Conservation (phyloP, 1,139 yeast genomes). For the Yamadazyma epiphylla region DNA sequence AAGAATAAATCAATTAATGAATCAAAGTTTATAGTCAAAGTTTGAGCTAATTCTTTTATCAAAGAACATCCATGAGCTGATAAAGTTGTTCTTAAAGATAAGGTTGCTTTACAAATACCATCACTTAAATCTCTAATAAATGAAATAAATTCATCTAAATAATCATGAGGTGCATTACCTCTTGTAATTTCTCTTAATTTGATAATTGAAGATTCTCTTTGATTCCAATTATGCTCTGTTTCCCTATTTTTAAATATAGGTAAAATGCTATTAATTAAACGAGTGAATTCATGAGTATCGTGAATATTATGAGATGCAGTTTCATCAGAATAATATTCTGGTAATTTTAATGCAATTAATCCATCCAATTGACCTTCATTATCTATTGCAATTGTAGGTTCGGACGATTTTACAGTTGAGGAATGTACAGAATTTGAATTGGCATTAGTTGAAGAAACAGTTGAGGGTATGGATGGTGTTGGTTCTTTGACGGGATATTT, state of each 20-base stretch:
- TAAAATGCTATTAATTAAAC: constrained; percentile 14
- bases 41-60: constrained; percentile 65
- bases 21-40: constrained; percentile 51
- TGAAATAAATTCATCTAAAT: constrained; percentile 39
- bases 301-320: constrained; percentile 15
- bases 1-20: constrained; percentile 59
- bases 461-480: neutral
- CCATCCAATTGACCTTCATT: constrained; percentile 11
- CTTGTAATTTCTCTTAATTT: constrained; percentile 57
- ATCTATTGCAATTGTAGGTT: neutral
- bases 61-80: constrained; percentile 74
- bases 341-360: constrained; percentile 14
- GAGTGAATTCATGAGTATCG: constrained; percentile 15
- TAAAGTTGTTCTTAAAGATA: constrained; percentile 80
- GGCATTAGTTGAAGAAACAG: neutral
- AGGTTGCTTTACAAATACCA: constrained; percentile 64
- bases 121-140: constrained; percentile 47
- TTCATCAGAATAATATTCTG: constrained; percentile 23
- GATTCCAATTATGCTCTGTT: constrained; percentile 83
- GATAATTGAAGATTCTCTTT: constrained; percentile 60
- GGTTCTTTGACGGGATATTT: neutral
- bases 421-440: neutral
- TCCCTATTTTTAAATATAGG: constrained; percentile 70
- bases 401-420: too few species aligned
- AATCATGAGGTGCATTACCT: constrained; percentile 45